A percentile compares a stretch with the other conserved stretches of the same genome.
These are phyloP conservation scores for Colletotrichum salicis DNA, from an alignment of 2,329 filamentous ascomycete species.

Conservation along the genomic window DNA sequence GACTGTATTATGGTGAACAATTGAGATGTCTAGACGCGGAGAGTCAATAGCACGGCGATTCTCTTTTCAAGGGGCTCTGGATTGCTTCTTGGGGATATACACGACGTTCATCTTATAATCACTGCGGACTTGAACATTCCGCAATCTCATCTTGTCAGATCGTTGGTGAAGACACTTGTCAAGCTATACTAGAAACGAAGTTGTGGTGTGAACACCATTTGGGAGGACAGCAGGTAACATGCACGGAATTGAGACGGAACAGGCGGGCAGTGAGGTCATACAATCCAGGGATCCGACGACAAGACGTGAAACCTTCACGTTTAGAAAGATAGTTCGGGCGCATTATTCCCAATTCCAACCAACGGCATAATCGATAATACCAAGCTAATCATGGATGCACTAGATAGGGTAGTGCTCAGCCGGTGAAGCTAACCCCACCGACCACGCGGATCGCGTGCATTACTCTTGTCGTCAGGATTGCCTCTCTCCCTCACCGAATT, in stretches of 20 bases:
- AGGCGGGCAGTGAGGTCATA: not conserved
- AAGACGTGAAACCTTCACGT: not conserved
- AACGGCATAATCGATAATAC: not conserved
- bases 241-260: not conserved
- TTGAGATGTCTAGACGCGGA: not conserved
- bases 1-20: not conserved
- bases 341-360: not conserved
- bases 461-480: not conserved
- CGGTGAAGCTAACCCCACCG: not conserved
- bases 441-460: constrained; percentile 1
- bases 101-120: not conserved
- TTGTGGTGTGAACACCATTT: not conserved
- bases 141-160: not conserved
- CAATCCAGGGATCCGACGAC: not conserved
- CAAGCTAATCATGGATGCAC: not conserved
- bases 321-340: not conserved
- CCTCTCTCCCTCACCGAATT: not conserved
- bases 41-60: too few relatives aligned
- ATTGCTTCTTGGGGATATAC: not conserved
- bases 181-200: not conserved
- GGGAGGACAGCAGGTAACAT: not conserved
- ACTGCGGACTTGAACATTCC: not conserved
- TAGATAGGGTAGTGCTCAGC: constrained; percentile 25
- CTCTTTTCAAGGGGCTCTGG: not conserved
- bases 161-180: not conserved